These are phyloP conservation scores for Actinomortierella wolfii DNA, from an alignment of 371 early-diverging fungal species.

Conservation along the genomic window DNA sequence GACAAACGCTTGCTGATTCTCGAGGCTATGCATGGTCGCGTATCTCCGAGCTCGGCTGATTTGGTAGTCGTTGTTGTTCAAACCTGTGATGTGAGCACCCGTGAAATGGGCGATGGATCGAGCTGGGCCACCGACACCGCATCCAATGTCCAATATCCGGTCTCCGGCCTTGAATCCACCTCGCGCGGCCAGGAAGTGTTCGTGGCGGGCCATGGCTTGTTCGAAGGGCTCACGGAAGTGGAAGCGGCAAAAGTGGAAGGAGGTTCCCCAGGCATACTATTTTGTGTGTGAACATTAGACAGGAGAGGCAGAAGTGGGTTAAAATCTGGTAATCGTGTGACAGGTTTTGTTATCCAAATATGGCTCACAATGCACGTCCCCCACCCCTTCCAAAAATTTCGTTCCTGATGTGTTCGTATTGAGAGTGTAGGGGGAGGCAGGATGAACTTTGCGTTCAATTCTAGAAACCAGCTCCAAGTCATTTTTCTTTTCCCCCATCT, in stretches of 20 bases:
- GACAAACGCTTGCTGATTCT: slow-evolving; percentile 63
- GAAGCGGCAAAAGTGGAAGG: slow-evolving; percentile 91
- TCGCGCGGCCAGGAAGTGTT: slow-evolving; percentile 83
- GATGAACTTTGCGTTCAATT: no score
- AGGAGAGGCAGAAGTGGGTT: background rate
- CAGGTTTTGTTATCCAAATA: no score
- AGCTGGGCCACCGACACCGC: slow-evolving; percentile 94
- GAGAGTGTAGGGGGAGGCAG: no score
- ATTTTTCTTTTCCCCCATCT: background rate
- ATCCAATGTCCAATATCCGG: slow-evolving; percentile 87
- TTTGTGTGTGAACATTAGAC: background rate
- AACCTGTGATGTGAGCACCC: slow-evolving; percentile 87
- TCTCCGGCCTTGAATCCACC: slow-evolving; percentile 69
- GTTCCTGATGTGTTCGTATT: no score
- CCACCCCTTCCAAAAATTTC: no score
- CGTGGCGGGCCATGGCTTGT: slow-evolving; percentile 88
- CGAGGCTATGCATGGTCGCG: slow-evolving; percentile 68
- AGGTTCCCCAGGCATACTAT: slow-evolving; percentile 85
- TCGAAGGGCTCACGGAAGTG: slow-evolving; percentile 78
- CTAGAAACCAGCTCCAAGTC: background rate
- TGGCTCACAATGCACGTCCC: no score
- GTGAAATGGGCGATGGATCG: slow-evolving; percentile 90
- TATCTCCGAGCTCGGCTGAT: slow-evolving; percentile 78
- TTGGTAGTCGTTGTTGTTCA: slow-evolving; percentile 97
- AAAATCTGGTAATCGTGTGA: background rate